phyloP scores from a whole-genome alignment of 306 rosid genomes.

The Glycine tomentella region DNA sequence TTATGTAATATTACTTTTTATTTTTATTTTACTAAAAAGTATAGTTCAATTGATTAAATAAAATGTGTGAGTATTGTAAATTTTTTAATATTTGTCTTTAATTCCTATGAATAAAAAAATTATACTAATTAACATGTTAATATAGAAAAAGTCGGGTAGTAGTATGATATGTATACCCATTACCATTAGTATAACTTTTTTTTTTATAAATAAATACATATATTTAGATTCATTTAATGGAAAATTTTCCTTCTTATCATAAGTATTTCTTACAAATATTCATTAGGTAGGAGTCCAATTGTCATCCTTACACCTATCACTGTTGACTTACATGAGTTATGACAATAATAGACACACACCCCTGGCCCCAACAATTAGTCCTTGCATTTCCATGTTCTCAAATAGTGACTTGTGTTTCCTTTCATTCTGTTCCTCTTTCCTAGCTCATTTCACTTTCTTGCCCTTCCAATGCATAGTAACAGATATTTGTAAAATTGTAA shows the following conservation, averaged over 20 bases:
- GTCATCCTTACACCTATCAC: not conserved
- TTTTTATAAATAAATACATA: too few species aligned
- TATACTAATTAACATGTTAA: too few species aligned
- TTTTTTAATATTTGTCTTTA: too few species aligned
- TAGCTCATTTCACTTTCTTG: constrained; percentile 44
- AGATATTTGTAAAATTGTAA: constrained; percentile 8
- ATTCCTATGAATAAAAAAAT: too few species aligned
- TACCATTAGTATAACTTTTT: too few species aligned
- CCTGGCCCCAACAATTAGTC: constrained; percentile 34
- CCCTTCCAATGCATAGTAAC: constrained; percentile 44
- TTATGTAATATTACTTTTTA: too few species aligned
- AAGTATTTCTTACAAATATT: not conserved
- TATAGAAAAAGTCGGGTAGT: too few species aligned
- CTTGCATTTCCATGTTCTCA: constrained; percentile 56
- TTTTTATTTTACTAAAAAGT: too few species aligned
- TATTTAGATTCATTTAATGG: too few species aligned
- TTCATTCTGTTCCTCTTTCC: constrained; percentile 52
- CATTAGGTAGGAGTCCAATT: not conserved
- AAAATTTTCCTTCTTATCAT: not conserved
- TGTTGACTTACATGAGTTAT: constrained; percentile 21
- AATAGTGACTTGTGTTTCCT: constrained; percentile 47
- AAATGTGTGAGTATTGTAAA: too few species aligned
- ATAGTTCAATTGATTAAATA: too few species aligned
- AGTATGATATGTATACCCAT: not conserved
- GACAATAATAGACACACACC: not conserved